These are phyloP conservation scores for Apodospora peruviana DNA, from an alignment of 495 filamentous ascomycete genomes.

Conservation along the genomic window DNA sequence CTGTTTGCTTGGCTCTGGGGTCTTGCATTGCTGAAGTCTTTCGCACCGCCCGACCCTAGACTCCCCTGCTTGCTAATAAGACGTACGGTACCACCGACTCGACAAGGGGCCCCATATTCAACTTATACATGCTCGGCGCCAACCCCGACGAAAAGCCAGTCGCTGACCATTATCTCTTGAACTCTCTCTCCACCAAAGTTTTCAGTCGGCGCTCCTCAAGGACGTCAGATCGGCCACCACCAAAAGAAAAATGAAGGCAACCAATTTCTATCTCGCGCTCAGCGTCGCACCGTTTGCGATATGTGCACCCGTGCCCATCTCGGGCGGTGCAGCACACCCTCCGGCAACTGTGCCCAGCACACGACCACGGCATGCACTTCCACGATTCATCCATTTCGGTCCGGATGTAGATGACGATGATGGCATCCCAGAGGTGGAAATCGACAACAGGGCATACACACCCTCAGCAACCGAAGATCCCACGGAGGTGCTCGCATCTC, in stretches of 20 bases:
- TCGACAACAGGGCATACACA: slow-evolving; percentile 21
- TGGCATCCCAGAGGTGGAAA: slow-evolving; percentile 10
- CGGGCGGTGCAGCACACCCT: neutral
- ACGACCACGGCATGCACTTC: neutral
- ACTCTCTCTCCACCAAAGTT: too few relatives aligned
- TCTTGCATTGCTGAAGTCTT: neutral
- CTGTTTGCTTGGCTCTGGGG: neutral
- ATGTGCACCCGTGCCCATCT: slow-evolving; percentile 11
- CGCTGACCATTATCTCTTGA: too few relatives aligned
- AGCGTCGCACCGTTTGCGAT: slow-evolving; percentile 11
- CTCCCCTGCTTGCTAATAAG: too few relatives aligned
- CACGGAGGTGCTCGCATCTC: slow-evolving; percentile 6
- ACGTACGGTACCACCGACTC: too few relatives aligned
- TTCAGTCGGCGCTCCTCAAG: too few relatives aligned
- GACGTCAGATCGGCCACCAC: too few relatives aligned
- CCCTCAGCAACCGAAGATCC: slow-evolving; percentile 5
- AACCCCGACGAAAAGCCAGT: too few relatives aligned
- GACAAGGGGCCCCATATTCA: too few relatives aligned
- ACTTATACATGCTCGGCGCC: too few relatives aligned
- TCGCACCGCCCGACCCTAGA: neutral
- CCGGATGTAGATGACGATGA: slow-evolving; percentile 5
- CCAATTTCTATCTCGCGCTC: slow-evolving; percentile 11
- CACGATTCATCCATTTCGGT: neutral
- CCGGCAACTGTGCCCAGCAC: neutral
- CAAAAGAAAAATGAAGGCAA: slow-evolving; percentile 21